Base-by-base conservation (phyloP, 495 filamentous ascomycete genomes). In the Lepidopterella palustris region DNA sequence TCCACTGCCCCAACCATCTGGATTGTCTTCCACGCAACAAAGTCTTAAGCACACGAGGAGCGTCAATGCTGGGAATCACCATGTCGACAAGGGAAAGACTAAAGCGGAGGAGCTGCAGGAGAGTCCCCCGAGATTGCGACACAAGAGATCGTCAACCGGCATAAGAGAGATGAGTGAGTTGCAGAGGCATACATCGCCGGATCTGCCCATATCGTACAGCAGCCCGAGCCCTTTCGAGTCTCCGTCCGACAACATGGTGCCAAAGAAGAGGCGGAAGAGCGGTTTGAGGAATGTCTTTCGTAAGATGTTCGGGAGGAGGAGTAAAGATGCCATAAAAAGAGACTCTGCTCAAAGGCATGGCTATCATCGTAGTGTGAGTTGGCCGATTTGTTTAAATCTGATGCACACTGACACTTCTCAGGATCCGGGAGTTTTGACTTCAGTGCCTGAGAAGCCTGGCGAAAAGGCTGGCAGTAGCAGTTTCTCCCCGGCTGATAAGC, bases 301-400 rank as follows among this genome's bases (percentile, higher is more conserved):
- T 31, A 64, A 64, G 29, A 67, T 69, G 64, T 69, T 69, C 29
- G 61, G 64, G 26, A 40, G 58, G n/a, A 58, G 32, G 51, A 51
- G 55, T 28, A 59, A 54, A 32, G 66, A 66, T 20, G 55, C n/a
- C 24, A 40, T 55, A 25, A 27, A 52, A 29, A 28, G 58, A 23
- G 35, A 20, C 15, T 6, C 42, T 1, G 21, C 29, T 8, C 42
- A 26, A n/a, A 60, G 49, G 28, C 64, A 69, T 57, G 52, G 53
- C 1, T 53, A 69, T 53, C 60, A 67, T 39, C 55, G 32, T 6
- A 69, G 66, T 39, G 66, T 69, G 49, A 40, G 66, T 58, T 35
- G 9, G n/a, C 35, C 9, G 6, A 4, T 21, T 20, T 24, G 4
- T 25, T 1, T 45, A n/a, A 26, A 21, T 29, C 0, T 59, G 42